Conservation (phyloP, 768 basidiomycete genomes). For the Jaapia argillacea region DNA sequence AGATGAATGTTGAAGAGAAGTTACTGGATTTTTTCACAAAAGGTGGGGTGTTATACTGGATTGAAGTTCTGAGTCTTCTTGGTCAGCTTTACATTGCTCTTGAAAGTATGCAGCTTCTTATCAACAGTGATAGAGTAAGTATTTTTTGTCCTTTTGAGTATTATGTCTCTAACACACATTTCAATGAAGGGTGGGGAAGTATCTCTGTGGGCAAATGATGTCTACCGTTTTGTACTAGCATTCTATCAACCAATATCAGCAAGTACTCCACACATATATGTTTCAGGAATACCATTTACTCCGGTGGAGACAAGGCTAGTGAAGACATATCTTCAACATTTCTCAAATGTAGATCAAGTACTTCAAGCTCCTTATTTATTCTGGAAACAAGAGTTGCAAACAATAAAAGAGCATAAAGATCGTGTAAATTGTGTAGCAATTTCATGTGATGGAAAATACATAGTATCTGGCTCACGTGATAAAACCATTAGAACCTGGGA, state of each 20-base stretch:
- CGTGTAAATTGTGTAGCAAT: constrained; percentile 1
- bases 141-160: not conserved
- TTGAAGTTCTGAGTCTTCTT: not conserved
- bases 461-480: too few species aligned
- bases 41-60: not conserved
- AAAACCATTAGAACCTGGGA: too few species aligned
- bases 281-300: constrained; percentile 16
- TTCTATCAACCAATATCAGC: constrained; percentile 10
- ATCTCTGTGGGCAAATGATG: constrained; percentile 4
- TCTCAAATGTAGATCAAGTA: not conserved
- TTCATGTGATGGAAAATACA: constrained; percentile 2
- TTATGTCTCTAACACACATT: not conserved
- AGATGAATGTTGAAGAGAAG: too few species aligned
- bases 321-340: not conserved
- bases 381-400: not conserved
- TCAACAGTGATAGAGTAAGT: not conserved
- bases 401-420: not conserved
- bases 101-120: not conserved
- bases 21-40: not conserved
- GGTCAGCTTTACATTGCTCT: not conserved
- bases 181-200: not conserved
- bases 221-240: constrained; percentile 5
- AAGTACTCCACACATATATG: constrained; percentile 16
- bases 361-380: too few species aligned
- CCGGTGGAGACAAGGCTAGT: not conserved